Base-by-base conservation (phyloP, 768 basidiomycete genomes). In the Phylloporus sp. region DNA sequence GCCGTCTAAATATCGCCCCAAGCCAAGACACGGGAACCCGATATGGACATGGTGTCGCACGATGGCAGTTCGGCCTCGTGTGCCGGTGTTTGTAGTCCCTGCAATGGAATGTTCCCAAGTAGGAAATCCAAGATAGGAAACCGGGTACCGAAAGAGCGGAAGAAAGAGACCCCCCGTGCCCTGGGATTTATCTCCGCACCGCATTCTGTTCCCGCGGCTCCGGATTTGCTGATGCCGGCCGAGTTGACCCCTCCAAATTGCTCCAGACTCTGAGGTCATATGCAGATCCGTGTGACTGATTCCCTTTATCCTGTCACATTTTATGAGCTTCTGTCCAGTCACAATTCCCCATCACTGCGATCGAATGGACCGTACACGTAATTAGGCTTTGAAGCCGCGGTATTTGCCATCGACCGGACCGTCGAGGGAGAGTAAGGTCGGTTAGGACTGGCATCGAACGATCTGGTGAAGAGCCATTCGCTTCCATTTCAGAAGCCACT, bases 381-480 rank as follows among this genome's bases (percentile, higher is more conserved):
- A 69, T 69, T 69, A 69, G 69, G 61, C 67, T 69, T 69, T 69
- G 70, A n/a, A n/a, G n/a, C n/a, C n/a, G n/a, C n/a, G n/a, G n/a
- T n/a, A n/a, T n/a, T n/a, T n/a, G n/a, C n/a, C n/a, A n/a, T n/a
- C n/a, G n/a, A n/a, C n/a, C n/a, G n/a, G n/a, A n/a, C n/a, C n/a
- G n/a, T n/a, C n/a, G n/a, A n/a, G n/a, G n/a, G n/a, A n/a, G n/a
- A n/a, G n/a, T n/a, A n/a, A n/a, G n/a, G 58, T 52, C 51, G 5
- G 47, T 53, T 60, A 51, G 54, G 61, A 47, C 56, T 50, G 43
- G 35, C 20, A 50, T 46, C 46, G 29, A 46, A 52, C 50, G 51
- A 66, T 58, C 57, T n/a, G 16, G 61, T 59, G 59, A 63, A 53
- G 53, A 45, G 34, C 20, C 31, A 54, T 68, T 66, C 63, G 38